phyloP scores from a whole-genome alignment of 257 asterid species.

The Solanum neorickii region DNA sequence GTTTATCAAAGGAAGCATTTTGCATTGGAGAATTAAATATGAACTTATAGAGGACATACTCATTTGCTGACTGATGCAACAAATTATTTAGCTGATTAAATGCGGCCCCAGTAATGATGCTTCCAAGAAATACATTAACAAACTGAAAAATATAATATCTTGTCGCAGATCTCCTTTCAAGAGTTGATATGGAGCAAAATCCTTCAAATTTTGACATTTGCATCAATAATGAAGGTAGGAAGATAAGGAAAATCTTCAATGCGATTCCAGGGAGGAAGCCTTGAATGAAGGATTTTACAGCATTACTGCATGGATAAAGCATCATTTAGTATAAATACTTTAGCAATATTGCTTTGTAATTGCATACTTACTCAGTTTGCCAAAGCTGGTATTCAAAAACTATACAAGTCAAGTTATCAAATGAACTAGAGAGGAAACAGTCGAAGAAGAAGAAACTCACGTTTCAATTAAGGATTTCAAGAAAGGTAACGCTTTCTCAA shows the following conservation, averaged over 20 bases:
- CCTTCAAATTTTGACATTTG: constrained; percentile 88
- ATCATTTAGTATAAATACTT: background rate
- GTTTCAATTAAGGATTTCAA: constrained; percentile 46
- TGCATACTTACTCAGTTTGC: background rate
- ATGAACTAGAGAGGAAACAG: background rate
- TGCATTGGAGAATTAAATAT: background rate
- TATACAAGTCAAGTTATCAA: background rate
- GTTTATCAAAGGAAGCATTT: background rate
- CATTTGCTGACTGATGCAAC: constrained; percentile 38
- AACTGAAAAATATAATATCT: constrained; percentile 79
- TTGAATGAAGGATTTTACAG: constrained; percentile 66
- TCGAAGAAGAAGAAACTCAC: constrained; percentile 29
- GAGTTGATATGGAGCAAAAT: constrained; percentile 50
- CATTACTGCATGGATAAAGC: constrained; percentile 38
- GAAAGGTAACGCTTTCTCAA: constrained; percentile 56
- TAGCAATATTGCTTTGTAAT: background rate
- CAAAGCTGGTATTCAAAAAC: background rate
- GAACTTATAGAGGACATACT: constrained; percentile 32
- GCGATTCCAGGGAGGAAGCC: constrained; percentile 86
- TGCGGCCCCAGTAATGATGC: constrained; percentile 81
- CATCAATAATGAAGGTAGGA: constrained; percentile 75
- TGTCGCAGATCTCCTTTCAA: constrained; percentile 86
- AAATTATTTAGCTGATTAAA: constrained; percentile 57
- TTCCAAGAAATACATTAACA: constrained; percentile 78
- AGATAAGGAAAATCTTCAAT: constrained; percentile 78